phyloP scores from a whole-genome alignment of 108 stramenopile genomes.

The Hondaea fermentalgiana region DNA sequence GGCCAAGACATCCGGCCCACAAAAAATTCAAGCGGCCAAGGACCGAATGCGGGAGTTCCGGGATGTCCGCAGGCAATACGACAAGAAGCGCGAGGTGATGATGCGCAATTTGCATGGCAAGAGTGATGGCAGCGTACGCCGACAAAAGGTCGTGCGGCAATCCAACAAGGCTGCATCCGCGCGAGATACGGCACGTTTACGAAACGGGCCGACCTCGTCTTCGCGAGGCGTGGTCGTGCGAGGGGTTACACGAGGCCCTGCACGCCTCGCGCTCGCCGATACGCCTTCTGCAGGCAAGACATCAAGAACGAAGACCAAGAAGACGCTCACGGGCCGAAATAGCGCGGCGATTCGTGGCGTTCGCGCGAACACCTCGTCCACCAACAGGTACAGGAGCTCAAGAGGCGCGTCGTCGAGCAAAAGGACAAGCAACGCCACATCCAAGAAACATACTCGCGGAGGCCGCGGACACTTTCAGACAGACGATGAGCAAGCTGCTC shows the following conservation, averaged over 20 bases:
- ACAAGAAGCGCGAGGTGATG: constrained; percentile 26
- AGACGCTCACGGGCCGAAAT: background rate
- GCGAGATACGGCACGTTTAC: too few relatives aligned
- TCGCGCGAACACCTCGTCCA: background rate
- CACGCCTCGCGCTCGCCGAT: background rate
- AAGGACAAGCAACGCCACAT: background rate
- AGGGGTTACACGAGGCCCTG: background rate
- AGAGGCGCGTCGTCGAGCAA: background rate
- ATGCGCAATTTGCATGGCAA: constrained; percentile 3
- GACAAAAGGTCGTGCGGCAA: background rate
- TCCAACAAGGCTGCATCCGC: background rate
- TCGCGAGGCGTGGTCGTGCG: background rate
- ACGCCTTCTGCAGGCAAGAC: too few relatives aligned
- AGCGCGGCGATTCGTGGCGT: background rate
- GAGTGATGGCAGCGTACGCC: background rate
- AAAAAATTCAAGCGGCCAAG: background rate
- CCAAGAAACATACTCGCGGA: background rate
- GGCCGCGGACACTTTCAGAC: too few relatives aligned
- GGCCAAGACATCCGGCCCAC: background rate
- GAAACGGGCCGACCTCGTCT: background rate
- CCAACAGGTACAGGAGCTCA: background rate
- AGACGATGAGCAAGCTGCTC: background rate
- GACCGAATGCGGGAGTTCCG: constrained; percentile 32
- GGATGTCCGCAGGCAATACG: constrained; percentile 27
- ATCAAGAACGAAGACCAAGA: background rate